These are phyloP conservation scores for Oenanthe sinensis DNA, from an alignment of 129 eudicot species.

Conservation along the genomic window DNA sequence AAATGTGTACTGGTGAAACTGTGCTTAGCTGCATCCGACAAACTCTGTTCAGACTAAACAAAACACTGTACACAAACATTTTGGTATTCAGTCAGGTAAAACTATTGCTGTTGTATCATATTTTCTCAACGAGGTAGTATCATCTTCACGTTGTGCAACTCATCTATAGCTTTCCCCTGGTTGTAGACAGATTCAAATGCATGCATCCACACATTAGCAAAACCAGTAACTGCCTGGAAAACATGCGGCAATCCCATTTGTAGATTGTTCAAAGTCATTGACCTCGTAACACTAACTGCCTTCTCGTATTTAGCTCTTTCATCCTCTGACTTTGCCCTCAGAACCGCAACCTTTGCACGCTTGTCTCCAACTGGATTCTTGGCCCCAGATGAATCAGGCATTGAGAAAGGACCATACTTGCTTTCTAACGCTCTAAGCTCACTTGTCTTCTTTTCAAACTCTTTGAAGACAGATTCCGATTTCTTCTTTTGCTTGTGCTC, in stretches of 20 bases:
- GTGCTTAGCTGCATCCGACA: slow-evolving; percentile 1
- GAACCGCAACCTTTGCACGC: slow-evolving; percentile 59
- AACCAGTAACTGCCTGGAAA: slow-evolving; percentile 90
- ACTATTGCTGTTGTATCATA: not conserved
- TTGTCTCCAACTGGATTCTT: slow-evolving; percentile 62
- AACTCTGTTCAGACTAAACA: not conserved
- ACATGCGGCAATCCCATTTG: slow-evolving; percentile 91
- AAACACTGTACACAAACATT: slow-evolving; percentile 6
- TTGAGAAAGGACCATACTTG: slow-evolving; percentile 50
- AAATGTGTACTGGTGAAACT: not conserved
- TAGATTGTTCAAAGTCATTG: slow-evolving; percentile 68
- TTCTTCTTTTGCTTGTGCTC: slow-evolving; percentile 74
- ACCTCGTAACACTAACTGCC: slow-evolving; percentile 51
- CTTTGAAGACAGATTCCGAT: slow-evolving; percentile 52
- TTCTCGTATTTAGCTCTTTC: slow-evolving; percentile 78
- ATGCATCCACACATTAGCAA: slow-evolving; percentile 79
- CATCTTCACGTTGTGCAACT: slow-evolving; percentile 56
- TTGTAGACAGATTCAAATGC: slow-evolving; percentile 78
- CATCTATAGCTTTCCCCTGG: slow-evolving; percentile 47
- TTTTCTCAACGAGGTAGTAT: slow-evolving; percentile 32
- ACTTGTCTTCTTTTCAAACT: slow-evolving; percentile 58
- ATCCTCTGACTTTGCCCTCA: slow-evolving; percentile 73
- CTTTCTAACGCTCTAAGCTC: slow-evolving; percentile 66
- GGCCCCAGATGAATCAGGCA: slow-evolving; percentile 23
- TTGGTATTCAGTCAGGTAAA: not conserved